Base-by-base conservation (phyloP, 2,329 filamentous ascomycete genomes). In the Onygenales sp. region DNA sequence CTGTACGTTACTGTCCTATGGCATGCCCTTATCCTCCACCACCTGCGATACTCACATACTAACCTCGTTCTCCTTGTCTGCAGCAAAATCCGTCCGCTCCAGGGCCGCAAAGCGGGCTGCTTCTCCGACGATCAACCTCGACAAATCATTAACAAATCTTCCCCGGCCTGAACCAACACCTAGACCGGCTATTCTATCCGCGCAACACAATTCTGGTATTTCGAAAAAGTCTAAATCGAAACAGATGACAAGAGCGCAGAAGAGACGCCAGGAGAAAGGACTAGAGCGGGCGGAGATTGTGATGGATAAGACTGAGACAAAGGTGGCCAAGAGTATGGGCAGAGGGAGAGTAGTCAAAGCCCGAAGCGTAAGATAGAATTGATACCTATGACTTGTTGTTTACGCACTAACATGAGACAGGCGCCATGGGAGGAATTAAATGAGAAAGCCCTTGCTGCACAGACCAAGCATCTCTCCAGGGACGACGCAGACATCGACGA, bases 41-140 rank as follows among this genome's bases (percentile, higher is more conserved):
- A 13, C 10, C 21, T 17, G 14, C 11, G 32, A 51, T 27, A 47
- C 17, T 13, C 32, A 31, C 27, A 45, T 37, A 50, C 58, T 58
- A 56, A 59, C 47, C 42, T 45, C 42, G n/a, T 31, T 39, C 21
- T 56, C 21, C 4, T 27, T 27, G 21, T 27, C 21, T 27, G 21
- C 21, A 82, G 79, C 73, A 54, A 70, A 74, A 48, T 77, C 78
- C 2, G 58, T 74, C 13, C 78, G 79, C 62, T 83, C 81, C 49
- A 79, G 81, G 53, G 80, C 81, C 52, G 79, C 79, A 39, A 76
- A 80, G 58, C 75, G 81, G 60, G 80, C 74, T 56, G 73, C 70
- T 51, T 80, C 78, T 5, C 81, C 80, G 17, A 76, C 77, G 51
- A 66, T 78, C 57, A 66, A 78, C 56, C 62, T 77, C 47, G 75